Base-by-base conservation (phyloP, 441 rosid genomes). In the Arabidopsis lyrata region DNA sequence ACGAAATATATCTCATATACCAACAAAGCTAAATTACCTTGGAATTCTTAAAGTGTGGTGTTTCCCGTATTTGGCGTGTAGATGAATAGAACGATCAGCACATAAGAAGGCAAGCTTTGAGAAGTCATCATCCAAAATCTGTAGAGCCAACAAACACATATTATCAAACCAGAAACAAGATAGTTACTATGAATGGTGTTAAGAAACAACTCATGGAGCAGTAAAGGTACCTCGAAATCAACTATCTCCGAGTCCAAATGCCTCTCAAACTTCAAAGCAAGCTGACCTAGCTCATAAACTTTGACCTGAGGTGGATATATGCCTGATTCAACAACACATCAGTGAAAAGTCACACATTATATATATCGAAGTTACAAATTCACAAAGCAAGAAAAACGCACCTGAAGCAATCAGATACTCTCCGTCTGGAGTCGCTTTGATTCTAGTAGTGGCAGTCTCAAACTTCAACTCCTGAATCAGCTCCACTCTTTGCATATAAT, bases 21-120 rank as follows among this genome's bases (percentile, higher is more conserved):
- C 18, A 66, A 59, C 44, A 77, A 50, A 54, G 35, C 18, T 38
- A 62, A 49, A 3, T 15, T 72, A 95, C 95, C 99, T 90, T 72
- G 99, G 99, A 77, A 92, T 95, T 58, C 96, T 81, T 71, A 92
- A 82, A 69, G 66, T 84, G 79, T 89, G 77, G 77, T 92, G 97
- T 57, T 90, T 92, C 65, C 98, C 98, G 68, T 92, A 89, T 79
- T 90, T 95, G 66, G 99, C 98, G 72, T 92, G 98, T 55, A 95
- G 83, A 81, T 68, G 63, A 74, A 95, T 77, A 73, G 99, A 90
- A 24, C 98, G 97, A 85, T 95, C 98, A 65, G 96, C 85, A 70
- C 96, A 90, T 66, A 92, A 74, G 68, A 95, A 95, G 42, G 98
- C 98, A 70, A 95, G 94, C 86, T 95, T 95, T 39, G 97, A 92